These are phyloP conservation scores for Bifiguratus adelaidae DNA, from an alignment of 192 early-diverging fungal species.

Conservation along the genomic window DNA sequence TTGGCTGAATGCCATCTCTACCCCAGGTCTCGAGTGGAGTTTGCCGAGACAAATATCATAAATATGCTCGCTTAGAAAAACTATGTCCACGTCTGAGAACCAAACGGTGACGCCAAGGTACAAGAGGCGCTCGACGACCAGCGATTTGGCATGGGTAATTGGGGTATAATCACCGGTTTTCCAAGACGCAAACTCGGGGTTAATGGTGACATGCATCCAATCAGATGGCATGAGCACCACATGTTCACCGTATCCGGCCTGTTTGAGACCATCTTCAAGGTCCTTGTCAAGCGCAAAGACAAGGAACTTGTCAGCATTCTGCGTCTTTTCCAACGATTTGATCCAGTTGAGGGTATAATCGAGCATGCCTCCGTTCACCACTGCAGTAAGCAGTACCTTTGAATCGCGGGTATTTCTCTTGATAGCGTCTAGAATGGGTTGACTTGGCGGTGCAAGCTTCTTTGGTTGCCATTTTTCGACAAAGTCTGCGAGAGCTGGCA, in stretches of 20 bases:
- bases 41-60: slow-evolving; percentile 14
- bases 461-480: too few species aligned
- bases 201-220: slow-evolving; percentile 21
- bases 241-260: slow-evolving; percentile 13
- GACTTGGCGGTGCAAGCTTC: too few species aligned
- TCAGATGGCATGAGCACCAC: slow-evolving; percentile 17
- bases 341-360: slow-evolving; percentile 31
- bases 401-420: background rate
- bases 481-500: too few species aligned
- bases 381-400: slow-evolving; percentile 13
- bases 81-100: slow-evolving; percentile 29
- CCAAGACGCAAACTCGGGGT: slow-evolving; percentile 10
- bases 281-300: slow-evolving; percentile 23
- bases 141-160: slow-evolving; percentile 24
- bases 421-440: background rate
- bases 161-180: slow-evolving; percentile 12
- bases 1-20: slow-evolving; percentile 16
- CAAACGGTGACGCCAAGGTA: slow-evolving; percentile 15
- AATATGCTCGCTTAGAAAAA: slow-evolving; percentile 16
- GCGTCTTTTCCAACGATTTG: slow-evolving; percentile 13
- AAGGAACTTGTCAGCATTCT: slow-evolving; percentile 10
- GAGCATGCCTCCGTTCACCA: slow-evolving; percentile 21
- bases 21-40: slow-evolving; percentile 5
- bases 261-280: slow-evolving; percentile 11
- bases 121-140: slow-evolving; percentile 22